A percentile compares a stretch with the other conserved stretches of the same genome.
These are phyloP conservation scores for Nothophytophthora sp. DNA, from an alignment of 352 stramenopile genomes.

Conservation along the genomic window DNA sequence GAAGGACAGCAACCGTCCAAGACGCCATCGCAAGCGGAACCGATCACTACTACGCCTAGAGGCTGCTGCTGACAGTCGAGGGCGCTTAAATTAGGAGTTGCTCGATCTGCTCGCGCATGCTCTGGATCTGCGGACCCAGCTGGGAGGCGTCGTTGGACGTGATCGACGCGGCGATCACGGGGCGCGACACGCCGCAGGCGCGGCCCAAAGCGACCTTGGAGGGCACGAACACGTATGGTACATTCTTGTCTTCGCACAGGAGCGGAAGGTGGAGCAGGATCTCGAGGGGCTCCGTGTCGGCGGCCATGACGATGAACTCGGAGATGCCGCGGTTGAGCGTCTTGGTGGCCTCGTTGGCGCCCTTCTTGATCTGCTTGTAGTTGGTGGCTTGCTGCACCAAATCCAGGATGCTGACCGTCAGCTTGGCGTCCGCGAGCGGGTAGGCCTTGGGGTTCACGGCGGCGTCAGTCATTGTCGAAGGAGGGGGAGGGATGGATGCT, in stretches of 20 bases:
- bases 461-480: constrained; percentile 74
- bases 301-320: constrained; percentile 99
- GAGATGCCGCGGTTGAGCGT: constrained; percentile 99
- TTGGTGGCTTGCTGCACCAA: constrained; percentile 99
- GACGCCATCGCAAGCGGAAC: too few species aligned
- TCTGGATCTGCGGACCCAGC: constrained; percentile 98
- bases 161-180: constrained; percentile 98
- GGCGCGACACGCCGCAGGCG: constrained; percentile 98
- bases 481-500: constrained; percentile 44
- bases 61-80: constrained; percentile 26
- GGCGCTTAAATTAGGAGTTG: constrained; percentile 98
- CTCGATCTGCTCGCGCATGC: constrained; percentile 99
- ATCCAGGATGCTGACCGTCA: constrained; percentile 99
- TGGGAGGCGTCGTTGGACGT: constrained; percentile 99
- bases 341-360: constrained; percentile 99
- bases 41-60: too few species aligned
- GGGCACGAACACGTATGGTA: constrained; percentile 92
- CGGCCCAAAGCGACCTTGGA: constrained; percentile 99
- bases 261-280: constrained; percentile 99
- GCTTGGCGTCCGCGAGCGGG: constrained; percentile 97
- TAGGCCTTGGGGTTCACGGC: constrained; percentile 96
- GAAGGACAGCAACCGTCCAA: not conserved
- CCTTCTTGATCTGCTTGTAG: constrained; percentile 99
- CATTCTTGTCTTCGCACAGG: constrained; percentile 98
- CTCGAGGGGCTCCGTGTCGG: constrained; percentile 99